A percentile compares a stretch with the other conserved stretches of the same genome.
These are phyloP conservation scores for Hygrophoropsis aurantiaca DNA, from an alignment of 768 basidiomycete genomes.

Conservation along the genomic window DNA sequence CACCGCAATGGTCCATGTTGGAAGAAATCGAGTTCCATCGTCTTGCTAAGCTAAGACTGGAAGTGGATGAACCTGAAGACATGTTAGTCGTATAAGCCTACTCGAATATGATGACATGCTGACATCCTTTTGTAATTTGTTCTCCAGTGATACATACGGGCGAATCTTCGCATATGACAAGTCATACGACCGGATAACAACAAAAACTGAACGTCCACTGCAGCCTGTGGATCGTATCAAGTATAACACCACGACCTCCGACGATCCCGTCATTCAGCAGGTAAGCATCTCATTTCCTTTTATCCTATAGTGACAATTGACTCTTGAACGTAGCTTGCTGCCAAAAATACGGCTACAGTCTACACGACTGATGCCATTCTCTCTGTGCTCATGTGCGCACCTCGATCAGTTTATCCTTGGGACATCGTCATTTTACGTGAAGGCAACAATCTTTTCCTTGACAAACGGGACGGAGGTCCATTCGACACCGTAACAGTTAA, in stretches of 20 bases:
- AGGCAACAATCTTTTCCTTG: slow-evolving; percentile 91
- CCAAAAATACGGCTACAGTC: slow-evolving; percentile 78
- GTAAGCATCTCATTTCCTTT: slow-evolving; percentile 41
- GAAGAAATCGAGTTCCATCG: slow-evolving; percentile 98
- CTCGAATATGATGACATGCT: neutral
- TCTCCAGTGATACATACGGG: slow-evolving; percentile 76
- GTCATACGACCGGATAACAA: slow-evolving; percentile 91
- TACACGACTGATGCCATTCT: slow-evolving; percentile 96
- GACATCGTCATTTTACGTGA: slow-evolving; percentile 95
- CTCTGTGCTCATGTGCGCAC: slow-evolving; percentile 93
- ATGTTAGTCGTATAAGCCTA: slow-evolving; percentile 53
- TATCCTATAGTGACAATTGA: slow-evolving; percentile 5
- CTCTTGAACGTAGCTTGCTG: slow-evolving; percentile 62
- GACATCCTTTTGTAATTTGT: slow-evolving; percentile 6
- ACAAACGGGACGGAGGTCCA: slow-evolving; percentile 96
- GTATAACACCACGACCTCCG: slow-evolving; percentile 97
- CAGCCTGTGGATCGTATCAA: slow-evolving; percentile 93
- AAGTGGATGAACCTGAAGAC: slow-evolving; percentile 89
- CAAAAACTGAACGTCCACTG: slow-evolving; percentile 87
- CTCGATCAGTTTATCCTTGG: slow-evolving; percentile 96
- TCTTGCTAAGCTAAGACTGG: slow-evolving; percentile 86
- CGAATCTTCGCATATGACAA: slow-evolving; percentile 93
- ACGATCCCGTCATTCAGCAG: slow-evolving; percentile 95
- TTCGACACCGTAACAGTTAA: slow-evolving; percentile 98
- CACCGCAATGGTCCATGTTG: slow-evolving; percentile 88